phyloP scores from a whole-genome alignment of 768 basidiomycete species.

The Tylopilus felleus region DNA sequence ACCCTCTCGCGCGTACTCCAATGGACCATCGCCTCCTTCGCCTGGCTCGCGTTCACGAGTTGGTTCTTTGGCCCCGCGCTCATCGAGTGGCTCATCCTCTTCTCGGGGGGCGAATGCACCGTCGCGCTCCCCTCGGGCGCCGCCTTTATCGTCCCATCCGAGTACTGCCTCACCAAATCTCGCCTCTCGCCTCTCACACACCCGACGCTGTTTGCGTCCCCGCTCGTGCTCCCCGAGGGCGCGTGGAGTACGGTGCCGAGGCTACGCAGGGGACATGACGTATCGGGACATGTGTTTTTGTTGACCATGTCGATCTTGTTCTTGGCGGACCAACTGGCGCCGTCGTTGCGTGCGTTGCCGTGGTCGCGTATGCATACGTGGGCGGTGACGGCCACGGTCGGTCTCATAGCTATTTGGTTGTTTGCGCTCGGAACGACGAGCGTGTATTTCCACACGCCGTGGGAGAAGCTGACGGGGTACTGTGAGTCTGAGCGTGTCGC shows the following conservation, averaged over 20 bases:
- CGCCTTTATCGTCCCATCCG: constrained; percentile 48
- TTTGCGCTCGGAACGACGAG: constrained; percentile 78
- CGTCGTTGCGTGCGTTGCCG: constrained; percentile 41
- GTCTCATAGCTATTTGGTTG: constrained; percentile 61
- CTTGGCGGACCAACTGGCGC: constrained; percentile 69
- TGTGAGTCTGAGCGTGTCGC: constrained; percentile 44
- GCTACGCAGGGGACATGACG: constrained; percentile 80
- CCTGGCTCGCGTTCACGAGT: constrained; percentile 72
- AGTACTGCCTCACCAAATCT: constrained; percentile 52
- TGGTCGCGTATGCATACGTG: constrained; percentile 46
- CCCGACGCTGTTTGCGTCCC: constrained; percentile 54
- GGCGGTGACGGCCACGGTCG: constrained; percentile 45
- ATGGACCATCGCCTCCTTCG: constrained; percentile 55
- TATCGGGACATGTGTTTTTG: constrained; percentile 92
- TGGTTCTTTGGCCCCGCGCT: constrained; percentile 91
- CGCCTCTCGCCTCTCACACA: constrained; percentile 58
- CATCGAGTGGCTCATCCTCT: constrained; percentile 58
- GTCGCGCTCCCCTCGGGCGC: constrained; percentile 56
- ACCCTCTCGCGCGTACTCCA: constrained; percentile 43
- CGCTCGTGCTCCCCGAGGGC: constrained; percentile 34
- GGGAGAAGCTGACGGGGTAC: constrained; percentile 85
- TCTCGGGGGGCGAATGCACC: constrained; percentile 78
- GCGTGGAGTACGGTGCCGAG: constrained; percentile 55
- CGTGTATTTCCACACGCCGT: constrained; percentile 86
- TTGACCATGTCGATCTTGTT: constrained; percentile 77